These are phyloP conservation scores for Byssoonygena ceratinophila DNA, from an alignment of 2,329 filamentous ascomycete genomes.

Conservation along the genomic window DNA sequence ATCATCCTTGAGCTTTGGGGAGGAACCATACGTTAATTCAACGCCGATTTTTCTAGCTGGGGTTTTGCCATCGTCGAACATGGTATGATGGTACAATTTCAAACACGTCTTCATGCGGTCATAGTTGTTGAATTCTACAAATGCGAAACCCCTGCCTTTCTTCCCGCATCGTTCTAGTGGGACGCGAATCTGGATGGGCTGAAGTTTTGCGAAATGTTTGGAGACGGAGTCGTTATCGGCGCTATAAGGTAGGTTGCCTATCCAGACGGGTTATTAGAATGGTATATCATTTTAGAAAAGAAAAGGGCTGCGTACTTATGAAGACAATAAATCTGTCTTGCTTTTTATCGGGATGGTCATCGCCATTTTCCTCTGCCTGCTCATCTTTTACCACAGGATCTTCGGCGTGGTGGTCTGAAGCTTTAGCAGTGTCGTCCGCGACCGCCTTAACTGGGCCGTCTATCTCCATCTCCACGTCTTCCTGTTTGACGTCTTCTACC, in stretches of 20 bases:
- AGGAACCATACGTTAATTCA: constrained; percentile 67
- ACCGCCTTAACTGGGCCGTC: constrained; percentile 8
- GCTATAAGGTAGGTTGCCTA: constrained; percentile 78
- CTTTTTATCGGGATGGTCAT: constrained; percentile 20
- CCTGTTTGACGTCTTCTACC: constrained; percentile 21
- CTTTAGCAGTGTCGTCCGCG: constrained; percentile 16
- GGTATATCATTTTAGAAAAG: constrained; percentile 12
- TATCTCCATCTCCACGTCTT: constrained; percentile 11
- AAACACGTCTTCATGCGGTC: constrained; percentile 89
- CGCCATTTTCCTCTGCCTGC: constrained; percentile 12
- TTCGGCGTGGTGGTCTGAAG: constrained; percentile 16
- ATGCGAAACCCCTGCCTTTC: constrained; percentile 66
- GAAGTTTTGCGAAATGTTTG: constrained; percentile 67
- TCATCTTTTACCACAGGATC: constrained; percentile 16
- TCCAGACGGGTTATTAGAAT: constrained; percentile 16
- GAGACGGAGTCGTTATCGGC: constrained; percentile 60
- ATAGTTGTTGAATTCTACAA: constrained; percentile 78
- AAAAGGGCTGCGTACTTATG: constrained; percentile 46
- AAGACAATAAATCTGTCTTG: constrained; percentile 64
- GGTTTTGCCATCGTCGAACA: constrained; percentile 51
- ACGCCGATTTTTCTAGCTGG: constrained; percentile 72
- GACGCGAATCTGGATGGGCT: constrained; percentile 60
- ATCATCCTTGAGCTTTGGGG: constrained; percentile 1
- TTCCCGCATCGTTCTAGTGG: constrained; percentile 55
- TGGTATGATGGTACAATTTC: constrained; percentile 78